These are phyloP conservation scores for Hygrophorus russula DNA, from an alignment of 768 basidiomycete genomes.

Conservation along the genomic window DNA sequence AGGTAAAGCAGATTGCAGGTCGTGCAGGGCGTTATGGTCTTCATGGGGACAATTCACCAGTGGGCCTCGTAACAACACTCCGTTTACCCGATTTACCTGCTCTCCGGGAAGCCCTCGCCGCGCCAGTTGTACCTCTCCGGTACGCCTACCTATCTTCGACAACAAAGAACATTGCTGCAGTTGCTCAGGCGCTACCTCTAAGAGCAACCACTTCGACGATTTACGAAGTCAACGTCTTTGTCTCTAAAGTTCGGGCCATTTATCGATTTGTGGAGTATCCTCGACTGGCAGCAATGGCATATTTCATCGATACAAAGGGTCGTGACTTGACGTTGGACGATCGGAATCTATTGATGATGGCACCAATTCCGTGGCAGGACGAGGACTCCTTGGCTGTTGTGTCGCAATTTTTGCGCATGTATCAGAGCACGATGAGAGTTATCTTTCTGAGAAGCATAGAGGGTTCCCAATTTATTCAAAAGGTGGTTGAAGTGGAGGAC, in stretches of 20 bases:
- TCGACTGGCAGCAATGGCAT: constrained; percentile 14
- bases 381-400: constrained; percentile 20
- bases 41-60: constrained; percentile 31
- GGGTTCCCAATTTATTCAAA: constrained; percentile 24
- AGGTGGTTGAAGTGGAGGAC: constrained; percentile 15
- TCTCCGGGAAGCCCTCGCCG: constrained; percentile 43
- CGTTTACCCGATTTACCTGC: constrained; percentile 46
- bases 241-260: constrained; percentile 30
- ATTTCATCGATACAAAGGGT: constrained; percentile 31
- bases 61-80: constrained; percentile 72
- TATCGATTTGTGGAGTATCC: constrained; percentile 24
- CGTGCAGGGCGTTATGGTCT: constrained; percentile 85
- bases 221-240: constrained; percentile 36
- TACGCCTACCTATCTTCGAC: constrained; percentile 35
- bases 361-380: constrained; percentile 48
- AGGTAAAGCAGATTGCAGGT: constrained; percentile 91
- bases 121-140: constrained; percentile 37
- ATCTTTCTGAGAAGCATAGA: constrained; percentile 26
- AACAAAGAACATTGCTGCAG: constrained; percentile 6
- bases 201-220: constrained; percentile 28
- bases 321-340: constrained; percentile 31
- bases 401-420: constrained; percentile 29
- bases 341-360: constrained; percentile 31
- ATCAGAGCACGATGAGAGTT: constrained; percentile 29
- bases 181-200: constrained; percentile 31